Conservation (phyloP, 257 asterid species). For the Scutellaria barbata region DNA sequence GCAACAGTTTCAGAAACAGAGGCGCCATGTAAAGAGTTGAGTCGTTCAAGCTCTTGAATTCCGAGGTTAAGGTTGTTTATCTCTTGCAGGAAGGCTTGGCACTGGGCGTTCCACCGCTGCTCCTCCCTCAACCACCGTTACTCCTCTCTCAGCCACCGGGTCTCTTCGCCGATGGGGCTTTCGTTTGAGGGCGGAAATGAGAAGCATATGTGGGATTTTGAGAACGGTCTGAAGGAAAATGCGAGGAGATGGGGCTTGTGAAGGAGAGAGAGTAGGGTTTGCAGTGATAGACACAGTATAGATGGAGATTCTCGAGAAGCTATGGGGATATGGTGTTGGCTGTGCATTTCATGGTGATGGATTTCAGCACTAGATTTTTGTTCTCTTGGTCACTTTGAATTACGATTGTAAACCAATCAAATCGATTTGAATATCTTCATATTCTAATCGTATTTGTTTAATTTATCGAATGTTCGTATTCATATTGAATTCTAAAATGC, state of each 20-base stretch:
- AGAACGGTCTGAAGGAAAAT: conserved; percentile 28
- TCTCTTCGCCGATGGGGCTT: conserved; percentile 54
- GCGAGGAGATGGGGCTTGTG: conserved; percentile 38
- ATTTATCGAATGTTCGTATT: too few relatives aligned
- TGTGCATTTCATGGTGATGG: conserved; percentile 21
- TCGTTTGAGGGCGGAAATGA: conserved; percentile 47
- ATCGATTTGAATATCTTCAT: too few relatives aligned
- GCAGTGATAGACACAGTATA: conserved; percentile 36
- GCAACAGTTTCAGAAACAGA: conserved; percentile 60
- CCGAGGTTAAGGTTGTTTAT: conserved; percentile 59
- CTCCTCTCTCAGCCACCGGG: conserved; percentile 94
- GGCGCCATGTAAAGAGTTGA: conserved; percentile 51
- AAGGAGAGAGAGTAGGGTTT: conserved; percentile 33
- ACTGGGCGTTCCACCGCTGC: conserved; percentile 77
- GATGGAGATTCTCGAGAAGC: conserved; percentile 21
- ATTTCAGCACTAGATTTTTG: conserved; percentile 28
- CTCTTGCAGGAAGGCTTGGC: conserved; percentile 61
- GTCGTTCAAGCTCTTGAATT: conserved; percentile 67
- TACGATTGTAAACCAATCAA: too few relatives aligned
- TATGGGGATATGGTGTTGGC: conserved; percentile 16
- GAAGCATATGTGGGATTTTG: conserved; percentile 65
- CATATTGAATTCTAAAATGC: too few relatives aligned
- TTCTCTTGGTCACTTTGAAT: too few relatives aligned
- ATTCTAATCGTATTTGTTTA: too few relatives aligned
- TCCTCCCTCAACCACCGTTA: conserved; percentile 94